A percentile compares a stretch with the other conserved stretches of the same genome.
Conservation (phyloP, 179 eudicot species). For the Nepenthes alata region DNA sequence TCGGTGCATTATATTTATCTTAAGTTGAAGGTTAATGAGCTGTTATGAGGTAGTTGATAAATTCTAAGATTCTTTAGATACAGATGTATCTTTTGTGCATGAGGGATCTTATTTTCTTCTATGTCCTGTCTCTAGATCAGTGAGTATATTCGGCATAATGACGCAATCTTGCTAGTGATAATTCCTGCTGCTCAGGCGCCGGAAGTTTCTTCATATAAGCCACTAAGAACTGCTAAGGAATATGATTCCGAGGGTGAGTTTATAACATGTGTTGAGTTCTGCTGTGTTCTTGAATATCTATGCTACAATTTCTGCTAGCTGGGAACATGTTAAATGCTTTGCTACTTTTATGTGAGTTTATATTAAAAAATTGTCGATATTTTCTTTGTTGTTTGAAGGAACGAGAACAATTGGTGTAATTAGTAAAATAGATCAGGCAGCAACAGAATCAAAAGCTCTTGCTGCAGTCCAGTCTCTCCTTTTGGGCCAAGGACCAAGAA, state of each 20-base stretch:
- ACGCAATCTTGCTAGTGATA: constrained; percentile 77
- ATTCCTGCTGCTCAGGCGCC: constrained; percentile 90
- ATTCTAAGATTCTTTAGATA: no score
- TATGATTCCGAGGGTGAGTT: constrained; percentile 74
- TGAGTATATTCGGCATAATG: constrained; percentile 72
- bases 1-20: background rate
- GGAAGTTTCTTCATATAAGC: constrained; percentile 72
- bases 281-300: background rate
- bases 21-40: no score
- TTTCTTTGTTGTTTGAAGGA: constrained; percentile 29
- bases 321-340: background rate
- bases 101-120: constrained; percentile 15
- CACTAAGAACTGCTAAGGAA: constrained; percentile 85
- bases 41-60: no score
- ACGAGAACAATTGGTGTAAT: constrained; percentile 94
- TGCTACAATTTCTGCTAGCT: background rate
- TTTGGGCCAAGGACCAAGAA: constrained; percentile 83
- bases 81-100: background rate
- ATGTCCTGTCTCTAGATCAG: constrained; percentile 30
- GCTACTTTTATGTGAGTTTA: background rate
- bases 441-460: constrained; percentile 75
- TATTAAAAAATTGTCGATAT: background rate
- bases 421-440: constrained; percentile 96
- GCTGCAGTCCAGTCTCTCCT: constrained; percentile 97
- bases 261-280: background rate